A percentile compares a stretch with the other conserved stretches of the same genome.
Evolutionary conservation across 139 green algal species (phyloP).

Genomic region (Yamagishiella unicocca): DNA sequence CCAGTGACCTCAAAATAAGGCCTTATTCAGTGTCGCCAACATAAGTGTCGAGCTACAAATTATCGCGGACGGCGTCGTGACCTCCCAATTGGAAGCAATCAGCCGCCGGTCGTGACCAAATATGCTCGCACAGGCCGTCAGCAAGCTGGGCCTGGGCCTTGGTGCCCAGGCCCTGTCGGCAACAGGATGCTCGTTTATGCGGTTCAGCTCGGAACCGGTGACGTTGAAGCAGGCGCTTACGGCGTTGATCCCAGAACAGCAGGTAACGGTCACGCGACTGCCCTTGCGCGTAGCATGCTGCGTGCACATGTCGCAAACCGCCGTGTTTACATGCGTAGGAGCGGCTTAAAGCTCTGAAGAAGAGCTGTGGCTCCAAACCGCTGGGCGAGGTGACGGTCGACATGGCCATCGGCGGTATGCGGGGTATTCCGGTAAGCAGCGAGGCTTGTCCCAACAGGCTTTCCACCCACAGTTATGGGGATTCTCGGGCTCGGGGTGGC

Average conservation of each 20-base stretch:
- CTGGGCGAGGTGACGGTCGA: conserved; percentile 94
- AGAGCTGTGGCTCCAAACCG: conserved; percentile 74
- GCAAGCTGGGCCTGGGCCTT: neutral
- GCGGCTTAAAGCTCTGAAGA: conserved; percentile 90
- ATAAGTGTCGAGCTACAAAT: too few species aligned
- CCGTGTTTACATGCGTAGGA: conserved; percentile 66
- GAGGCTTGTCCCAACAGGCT: too few species aligned
- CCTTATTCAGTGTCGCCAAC: too few species aligned
- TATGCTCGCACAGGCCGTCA: conserved; percentile 21
- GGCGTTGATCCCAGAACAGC: conserved; percentile 79
- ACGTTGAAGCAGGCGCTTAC: conserved; percentile 72
- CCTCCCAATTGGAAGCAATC: neutral
- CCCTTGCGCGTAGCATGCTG: neutral
- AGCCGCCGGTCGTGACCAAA: neutral
- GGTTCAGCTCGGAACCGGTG: neutral
- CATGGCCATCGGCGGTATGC: conserved; percentile 95
- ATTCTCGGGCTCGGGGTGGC: too few species aligned
- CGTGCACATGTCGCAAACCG: neutral
- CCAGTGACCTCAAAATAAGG: too few species aligned
- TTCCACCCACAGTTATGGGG: too few species aligned
- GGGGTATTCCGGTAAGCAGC: conserved; percentile 89
- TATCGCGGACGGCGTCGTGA: too few species aligned
- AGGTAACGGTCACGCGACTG: conserved; percentile 56
- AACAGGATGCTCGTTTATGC: neutral
- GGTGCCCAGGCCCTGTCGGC: neutral